Base-by-base conservation (phyloP, 2,329 filamentous ascomycete genomes). In the Beauveria brongniartii region DNA sequence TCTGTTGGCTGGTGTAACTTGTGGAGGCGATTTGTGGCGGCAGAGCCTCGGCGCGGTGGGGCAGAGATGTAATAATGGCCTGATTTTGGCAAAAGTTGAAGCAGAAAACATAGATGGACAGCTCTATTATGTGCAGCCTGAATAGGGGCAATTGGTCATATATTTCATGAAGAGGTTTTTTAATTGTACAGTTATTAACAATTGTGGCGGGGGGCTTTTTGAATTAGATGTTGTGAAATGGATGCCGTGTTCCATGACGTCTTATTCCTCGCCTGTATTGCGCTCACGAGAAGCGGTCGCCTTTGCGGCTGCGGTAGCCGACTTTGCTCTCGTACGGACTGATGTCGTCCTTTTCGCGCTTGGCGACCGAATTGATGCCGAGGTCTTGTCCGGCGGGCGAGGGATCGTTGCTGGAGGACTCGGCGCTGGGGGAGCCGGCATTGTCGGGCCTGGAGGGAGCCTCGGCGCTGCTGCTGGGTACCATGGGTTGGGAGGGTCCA, bases 321-420 rank as follows among this genome's bases (percentile, higher is more conserved):
- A 84, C 80, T 58, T 78, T 80, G 37, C 89, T 87, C 77, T 97
- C 92, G 74, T 95, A 97, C 77, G 96, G 96, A 73, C 91, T 62
- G 89, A 34, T 22, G 14, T 59, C 56, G 2, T 44, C 48, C 80
- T 91, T 95, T 74, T 92, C 90, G 41, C 78, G 69, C 28, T 89
- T 78, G 65, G 82, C 79, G 70, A 91, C 81, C 48, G 79, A 76
- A 71, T 90, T 89, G 47, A 84, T 89, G 65, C 86, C 80, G 1
- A 90, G 89, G 63, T 88, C 89, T 75, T 96, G 92, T 65, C 86
- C 80, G 58, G 91, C 95, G 10, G 92, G 88, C 14, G 92, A 92
- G n/a, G 91, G 91, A 75, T 96, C 92, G 64, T 78, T 78, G 69
- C 82, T 85, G 37, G 86, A 85, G 34, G 86, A 85, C 75, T 94